Evolutionary conservation across 164 flowering plant genomes (phyloP).

Genomic region (Aristolochia californica): DNA sequence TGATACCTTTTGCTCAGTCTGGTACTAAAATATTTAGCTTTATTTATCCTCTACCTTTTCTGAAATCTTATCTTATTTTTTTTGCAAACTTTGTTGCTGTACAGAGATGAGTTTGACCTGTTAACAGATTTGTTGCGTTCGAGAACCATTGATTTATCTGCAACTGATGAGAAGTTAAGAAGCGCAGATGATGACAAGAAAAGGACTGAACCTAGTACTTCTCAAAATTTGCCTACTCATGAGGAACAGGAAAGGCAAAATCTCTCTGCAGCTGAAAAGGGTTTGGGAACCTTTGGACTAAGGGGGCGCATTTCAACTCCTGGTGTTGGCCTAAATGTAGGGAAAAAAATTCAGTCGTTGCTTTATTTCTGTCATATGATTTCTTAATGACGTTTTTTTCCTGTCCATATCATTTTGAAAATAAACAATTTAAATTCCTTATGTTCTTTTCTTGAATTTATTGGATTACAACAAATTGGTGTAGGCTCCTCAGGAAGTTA

Average conservation of each 20-base stretch:
- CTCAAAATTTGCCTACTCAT: conserved; percentile 8
- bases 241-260: conserved; percentile 3
- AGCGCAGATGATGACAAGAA: conserved; percentile 16
- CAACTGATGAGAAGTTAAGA: conserved; percentile 20
- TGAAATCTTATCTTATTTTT: not conserved
- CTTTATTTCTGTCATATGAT: not conserved
- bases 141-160: conserved; percentile 35
- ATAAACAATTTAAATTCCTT: no score
- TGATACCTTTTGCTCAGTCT: no score
- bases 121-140: conserved; percentile 59
- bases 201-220: conserved; percentile 20
- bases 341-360: conserved; percentile 1
- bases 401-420: not conserved
- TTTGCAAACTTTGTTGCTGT: not conserved
- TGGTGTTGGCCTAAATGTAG: conserved; percentile 27
- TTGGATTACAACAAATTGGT: conserved; percentile 1
- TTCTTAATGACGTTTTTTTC: not conserved
- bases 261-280: not conserved
- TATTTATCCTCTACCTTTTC: no score
- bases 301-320: conserved; percentile 20
- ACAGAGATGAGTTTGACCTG: conserved; percentile 72
- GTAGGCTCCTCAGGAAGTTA: conserved; percentile 47
- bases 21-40: no score
- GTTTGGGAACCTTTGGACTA: not conserved
- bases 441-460: no score